Base-by-base conservation (phyloP, 2,329 filamentous ascomycete species). In the Calonectria ilicicola region DNA sequence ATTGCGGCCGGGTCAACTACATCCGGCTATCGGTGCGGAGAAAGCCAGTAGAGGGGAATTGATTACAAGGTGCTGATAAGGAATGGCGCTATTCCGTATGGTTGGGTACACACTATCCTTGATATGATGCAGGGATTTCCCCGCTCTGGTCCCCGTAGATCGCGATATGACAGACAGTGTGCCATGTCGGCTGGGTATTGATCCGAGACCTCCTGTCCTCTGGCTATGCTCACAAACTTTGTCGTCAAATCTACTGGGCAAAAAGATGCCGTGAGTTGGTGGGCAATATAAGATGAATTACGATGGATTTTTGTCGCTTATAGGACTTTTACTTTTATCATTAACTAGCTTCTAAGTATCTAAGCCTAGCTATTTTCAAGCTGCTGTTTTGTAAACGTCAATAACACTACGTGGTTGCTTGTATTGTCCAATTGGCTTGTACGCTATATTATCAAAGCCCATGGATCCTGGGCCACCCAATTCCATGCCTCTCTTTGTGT, bases 401-500 rank as follows among this genome's bases (percentile, higher is more conserved):
- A 91, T 87, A 1, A 91, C 89, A 77, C 89, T 90, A 27, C 82
- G 83, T 0, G 89, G 88, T 79, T 89, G 85, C 0, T 86, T 85
- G 77, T 89, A 90, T 72, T 82, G 84, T 0, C 89, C 89, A 40
- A 90, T 69, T 0, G 89, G 84, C 73, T 83, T 85, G 72, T 90
- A 90, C 60, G 84, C 81, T 27, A 90, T 3, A 75, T 65, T n/a
- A 69, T 77, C 65, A 70, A 89, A 82, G 5, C 82, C 82, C 65
- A 84, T 80, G 1, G 82, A 81, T 47, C 79, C 79, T 3, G 81
- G 85, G 1, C 87, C 87, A 12, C 87, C 87, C 42, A 88, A 87
- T 60, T 88, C 86, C 3, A 88, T 74, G 2, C 88, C 89, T 26
- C 82, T 81, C 17, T 82, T 78, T 3, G 87, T 88, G 46, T 85